Percentiles rank a stretch among this genome's conserved stretches.
Evolutionary conservation across 1,284 basidiomycete genomes (phyloP).

Genomic region (Apiotrichum gamsii): DNA sequence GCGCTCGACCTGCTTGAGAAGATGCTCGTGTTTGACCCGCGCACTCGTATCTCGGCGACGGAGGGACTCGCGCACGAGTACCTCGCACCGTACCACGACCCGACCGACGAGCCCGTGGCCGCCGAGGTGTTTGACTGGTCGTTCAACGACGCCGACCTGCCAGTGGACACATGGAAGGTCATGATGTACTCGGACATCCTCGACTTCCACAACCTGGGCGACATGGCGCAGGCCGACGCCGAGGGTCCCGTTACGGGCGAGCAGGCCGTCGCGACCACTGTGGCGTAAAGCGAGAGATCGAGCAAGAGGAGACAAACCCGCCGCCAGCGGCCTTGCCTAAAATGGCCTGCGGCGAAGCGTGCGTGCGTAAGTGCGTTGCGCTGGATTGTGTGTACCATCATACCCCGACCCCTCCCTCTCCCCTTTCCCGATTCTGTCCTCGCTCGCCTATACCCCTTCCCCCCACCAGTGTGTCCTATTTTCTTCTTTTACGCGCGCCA

Average conservation of each 20-base stretch:
- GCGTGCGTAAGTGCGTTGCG: no score
- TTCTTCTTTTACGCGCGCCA: no score
- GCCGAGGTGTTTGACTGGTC: constrained; percentile 97
- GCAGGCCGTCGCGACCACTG: constrained; percentile 22
- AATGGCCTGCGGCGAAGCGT: no score
- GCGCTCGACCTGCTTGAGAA: constrained; percentile 95
- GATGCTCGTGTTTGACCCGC: constrained; percentile 98
- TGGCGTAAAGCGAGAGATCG: no score
- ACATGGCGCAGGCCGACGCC: constrained; percentile 42
- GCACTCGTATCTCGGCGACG: constrained; percentile 90
- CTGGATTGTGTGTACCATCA: no score
- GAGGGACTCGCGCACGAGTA: constrained; percentile 90
- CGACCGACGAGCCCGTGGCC: constrained; percentile 92
- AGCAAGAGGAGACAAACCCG: no score
- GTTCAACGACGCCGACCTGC: constrained; percentile 99
- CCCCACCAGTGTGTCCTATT: no score
- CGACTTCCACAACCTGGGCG: constrained; percentile 53
- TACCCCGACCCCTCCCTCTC: no score
- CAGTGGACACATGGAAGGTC: constrained; percentile 98
- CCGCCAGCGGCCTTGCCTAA: no score
- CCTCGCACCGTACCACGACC: constrained; percentile 96
- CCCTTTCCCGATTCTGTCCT: no score
- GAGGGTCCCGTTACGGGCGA: constrained; percentile 47
- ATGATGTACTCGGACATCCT: constrained; percentile 96
- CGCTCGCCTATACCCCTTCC: no score